A percentile compares a stretch with the other conserved stretches of the same genome.
These are phyloP conservation scores for Skeletonema tropicum DNA, from an alignment of 108 stramenopile species.

Conservation along the genomic window DNA sequence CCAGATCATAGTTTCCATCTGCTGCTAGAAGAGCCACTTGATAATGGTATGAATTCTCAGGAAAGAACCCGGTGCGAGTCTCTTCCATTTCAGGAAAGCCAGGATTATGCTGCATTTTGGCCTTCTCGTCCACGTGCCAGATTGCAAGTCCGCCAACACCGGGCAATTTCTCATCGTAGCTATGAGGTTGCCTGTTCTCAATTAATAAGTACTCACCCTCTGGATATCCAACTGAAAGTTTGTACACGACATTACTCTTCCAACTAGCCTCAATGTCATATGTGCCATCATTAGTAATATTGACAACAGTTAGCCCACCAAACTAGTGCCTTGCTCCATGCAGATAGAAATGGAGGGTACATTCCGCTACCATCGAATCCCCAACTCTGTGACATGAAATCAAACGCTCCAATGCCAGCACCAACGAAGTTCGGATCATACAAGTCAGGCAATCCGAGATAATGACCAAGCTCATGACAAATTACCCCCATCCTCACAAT, in stretches of 20 bases:
- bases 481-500: conserved; percentile 60
- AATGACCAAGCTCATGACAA: conserved; percentile 52
- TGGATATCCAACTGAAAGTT: conserved; percentile 50
- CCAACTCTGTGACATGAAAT: conserved; percentile 57
- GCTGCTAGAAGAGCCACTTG: conserved; percentile 67
- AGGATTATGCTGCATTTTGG: conserved; percentile 17
- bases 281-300: conserved; percentile 42
- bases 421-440: conserved; percentile 47
- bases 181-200: conserved; percentile 64
- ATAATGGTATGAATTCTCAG: conserved; percentile 72
- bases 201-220: conserved; percentile 70
- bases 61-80: conserved; percentile 45
- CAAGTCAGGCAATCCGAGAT: conserved; percentile 56
- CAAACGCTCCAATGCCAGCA: conserved; percentile 47
- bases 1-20: conserved; percentile 79
- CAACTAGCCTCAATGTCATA: conserved; percentile 39
- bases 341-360: conserved; percentile 56
- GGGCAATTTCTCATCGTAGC: conserved; percentile 50
- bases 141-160: conserved; percentile 63
- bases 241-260: conserved; percentile 45
- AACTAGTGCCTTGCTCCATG: conserved; percentile 58
- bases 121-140: conserved; percentile 65
- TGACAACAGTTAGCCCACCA: conserved; percentile 58
- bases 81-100: conserved; percentile 53
- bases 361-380: conserved; percentile 43